Evolutionary conservation across 2,329 filamentous ascomycete species (phyloP), one percentile per base, ranked within the genome.

Genomic region (Hirsutella minnesotensis): DNA sequence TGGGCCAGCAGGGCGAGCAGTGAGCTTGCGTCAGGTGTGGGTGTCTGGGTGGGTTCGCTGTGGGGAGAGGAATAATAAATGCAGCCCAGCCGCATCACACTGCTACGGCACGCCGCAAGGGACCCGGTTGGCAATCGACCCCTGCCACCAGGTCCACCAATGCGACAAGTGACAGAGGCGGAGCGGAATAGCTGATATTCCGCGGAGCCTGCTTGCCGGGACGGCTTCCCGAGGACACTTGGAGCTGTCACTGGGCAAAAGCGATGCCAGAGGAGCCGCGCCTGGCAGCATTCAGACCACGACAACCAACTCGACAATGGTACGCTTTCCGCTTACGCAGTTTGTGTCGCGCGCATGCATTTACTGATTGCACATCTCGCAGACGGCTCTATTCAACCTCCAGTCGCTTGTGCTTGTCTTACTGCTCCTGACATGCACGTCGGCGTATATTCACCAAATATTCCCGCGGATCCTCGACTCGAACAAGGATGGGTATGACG

Each of bases 311-410:
- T 35, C 33, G 15, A 35, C n/a, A 13, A 35, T 35, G 33, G 33
- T 35, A 35, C 18, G 33, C 16, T 18, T 35, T n/a, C 9, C 15
- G 16, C 1, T 9, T n/a, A n/a, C n/a, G n/a, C n/a, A n/a, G n/a
- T n/a, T 16, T 9, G 15, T 9, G 8, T n/a, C 13, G 31, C 31
- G 3, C 31, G 4, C n/a, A 15, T 34, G 8, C 8, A 16, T 15
- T 19, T 35, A 21, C 18, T 38, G 15, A 22, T 27, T 7, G n/a
- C 21, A 3, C n/a, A 15, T 15, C 9, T 19, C 16, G 16, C 57
- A 95, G 92, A 85, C 92, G 46, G 92, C 92, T 43, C 83, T 98
- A 57, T 95, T 98, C 81, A 96, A 96, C 69, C 96, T 98, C 72
- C 88, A 95, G 66, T 94, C 88, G 46, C 83, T 96, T 53, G 78